Percentiles rank a stretch among this genome's conserved stretches.
Conservation (phyloP, 805 yeast genomes). For the Brettanomyces anomalus region DNA sequence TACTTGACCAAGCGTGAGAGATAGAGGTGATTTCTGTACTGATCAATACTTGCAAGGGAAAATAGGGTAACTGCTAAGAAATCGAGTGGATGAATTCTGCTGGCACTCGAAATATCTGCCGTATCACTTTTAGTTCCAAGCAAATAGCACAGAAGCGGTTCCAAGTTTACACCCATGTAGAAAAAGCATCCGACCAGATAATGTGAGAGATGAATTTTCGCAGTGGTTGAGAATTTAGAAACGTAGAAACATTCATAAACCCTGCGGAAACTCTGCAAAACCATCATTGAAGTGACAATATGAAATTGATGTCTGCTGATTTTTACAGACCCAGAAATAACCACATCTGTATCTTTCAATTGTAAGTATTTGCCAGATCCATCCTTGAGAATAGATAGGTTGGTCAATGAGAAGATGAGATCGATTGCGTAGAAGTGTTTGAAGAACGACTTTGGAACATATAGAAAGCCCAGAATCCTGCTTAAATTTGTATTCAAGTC, state of each 20-base stretch:
- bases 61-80: conserved; percentile 16
- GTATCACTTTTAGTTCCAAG: not conserved
- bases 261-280: conserved; percentile 50
- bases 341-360: not conserved
- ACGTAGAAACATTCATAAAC: conserved; percentile 44
- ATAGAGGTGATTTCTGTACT: conserved; percentile 39
- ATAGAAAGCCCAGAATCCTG: conserved; percentile 9
- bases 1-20: conserved; percentile 46
- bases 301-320: not conserved
- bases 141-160: conserved; percentile 11
- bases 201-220: conserved; percentile 59
- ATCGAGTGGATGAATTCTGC: not conserved
- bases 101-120: not conserved
- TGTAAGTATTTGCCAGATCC: not conserved
- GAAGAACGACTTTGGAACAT: conserved; percentile 59
- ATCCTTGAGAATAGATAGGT: not conserved
- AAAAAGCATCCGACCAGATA: conserved; percentile 57
- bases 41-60: conserved; percentile 32
- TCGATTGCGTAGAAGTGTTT: conserved; percentile 51
- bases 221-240: conserved; percentile 33
- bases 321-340: not conserved
- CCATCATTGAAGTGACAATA: not conserved
- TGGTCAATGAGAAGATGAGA: conserved; percentile 20
- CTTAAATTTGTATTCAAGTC: not conserved
- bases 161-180: conserved; percentile 40